Evolutionary conservation across 495 filamentous ascomycete species (phyloP), one percentile per base, ranked within the genome.

Genomic region (Aspergillus diversus): DNA sequence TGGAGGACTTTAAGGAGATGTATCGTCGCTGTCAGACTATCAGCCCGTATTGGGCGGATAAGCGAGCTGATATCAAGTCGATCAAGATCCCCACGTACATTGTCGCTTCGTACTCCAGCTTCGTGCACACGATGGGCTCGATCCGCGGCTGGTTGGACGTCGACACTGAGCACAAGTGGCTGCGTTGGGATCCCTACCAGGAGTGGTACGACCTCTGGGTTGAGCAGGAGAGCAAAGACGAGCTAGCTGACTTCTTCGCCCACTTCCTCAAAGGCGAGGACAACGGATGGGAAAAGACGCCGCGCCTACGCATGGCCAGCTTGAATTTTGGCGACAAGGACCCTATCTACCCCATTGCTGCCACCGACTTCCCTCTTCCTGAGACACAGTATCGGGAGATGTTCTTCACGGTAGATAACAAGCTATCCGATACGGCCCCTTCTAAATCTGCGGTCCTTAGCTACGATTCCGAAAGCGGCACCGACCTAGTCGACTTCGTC

Each of bases 151-250:
- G 17, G 50, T 32, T 52, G 49, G 49, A 39, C 8, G 37, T 39
- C 13, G 37, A 39, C 13, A 65, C 51, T 3, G 11, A 37, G 13
- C 43, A 61, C 13, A 77, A 77, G 55, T 79, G 76, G 76, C 60
- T 78, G 1, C 63, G 74, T 6, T 66, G 69, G 37, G 70, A 73
- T 51, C 35, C 61, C 0, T 57, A 52, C 0, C 71, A 74, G 34
- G 74, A 78, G 52, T 78, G 75, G 75, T 69, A 68, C 39, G 76
- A 79, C 43, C 49, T 77, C 0, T 77, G 74, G 58, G 49, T 31
- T 16, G 34, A 16, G 4, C 47, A 52, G 3, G 49, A 70, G 32
- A 56, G 57, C 0, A 60, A 37, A 8, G 63, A 73, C 9, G 74
- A 77, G 11, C 63, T 79, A 0, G 63, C 65, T 6, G 47, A 54